Conservation (phyloP, 306 rosid genomes). For the Cucurbita argyrosperma region DNA sequence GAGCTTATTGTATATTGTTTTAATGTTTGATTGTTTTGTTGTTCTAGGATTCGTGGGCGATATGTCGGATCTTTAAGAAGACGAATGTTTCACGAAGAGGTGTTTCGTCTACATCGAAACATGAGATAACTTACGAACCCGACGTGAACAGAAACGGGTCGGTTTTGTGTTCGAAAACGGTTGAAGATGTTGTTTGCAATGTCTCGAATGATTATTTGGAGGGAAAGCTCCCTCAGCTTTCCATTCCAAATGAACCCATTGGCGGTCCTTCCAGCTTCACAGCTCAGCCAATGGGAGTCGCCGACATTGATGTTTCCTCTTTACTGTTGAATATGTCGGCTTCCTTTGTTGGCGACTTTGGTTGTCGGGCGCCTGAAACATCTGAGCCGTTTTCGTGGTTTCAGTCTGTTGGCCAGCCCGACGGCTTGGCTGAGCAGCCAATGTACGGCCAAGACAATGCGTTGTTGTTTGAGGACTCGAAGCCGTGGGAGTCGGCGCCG, state of each 20-base stretch:
- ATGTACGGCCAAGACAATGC: neutral
- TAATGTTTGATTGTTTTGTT: neutral
- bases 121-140: neutral
- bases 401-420: neutral
- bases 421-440: neutral
- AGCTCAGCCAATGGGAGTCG: conserved; percentile 29
- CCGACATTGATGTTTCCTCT: conserved; percentile 35
- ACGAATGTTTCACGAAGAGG: conserved; percentile 57
- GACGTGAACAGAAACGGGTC: neutral
- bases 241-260: neutral
- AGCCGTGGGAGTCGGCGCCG: neutral
- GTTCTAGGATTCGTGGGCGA: conserved; percentile 86
- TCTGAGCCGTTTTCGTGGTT: neutral
- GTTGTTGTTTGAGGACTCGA: neutral
- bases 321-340: conserved; percentile 55
- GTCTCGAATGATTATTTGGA: neutral
- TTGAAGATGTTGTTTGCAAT: neutral
- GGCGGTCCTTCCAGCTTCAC: neutral
- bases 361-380: neutral
- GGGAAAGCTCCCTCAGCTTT: neutral
- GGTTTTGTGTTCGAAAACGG: neutral
- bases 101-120: conserved; percentile 31
- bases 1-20: neutral
- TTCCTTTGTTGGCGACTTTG: conserved; percentile 35
- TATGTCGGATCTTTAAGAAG: conserved; percentile 91